These are phyloP conservation scores for Leccinum aurantiacum DNA, from an alignment of 768 basidiomycete species.

Conservation along the genomic window DNA sequence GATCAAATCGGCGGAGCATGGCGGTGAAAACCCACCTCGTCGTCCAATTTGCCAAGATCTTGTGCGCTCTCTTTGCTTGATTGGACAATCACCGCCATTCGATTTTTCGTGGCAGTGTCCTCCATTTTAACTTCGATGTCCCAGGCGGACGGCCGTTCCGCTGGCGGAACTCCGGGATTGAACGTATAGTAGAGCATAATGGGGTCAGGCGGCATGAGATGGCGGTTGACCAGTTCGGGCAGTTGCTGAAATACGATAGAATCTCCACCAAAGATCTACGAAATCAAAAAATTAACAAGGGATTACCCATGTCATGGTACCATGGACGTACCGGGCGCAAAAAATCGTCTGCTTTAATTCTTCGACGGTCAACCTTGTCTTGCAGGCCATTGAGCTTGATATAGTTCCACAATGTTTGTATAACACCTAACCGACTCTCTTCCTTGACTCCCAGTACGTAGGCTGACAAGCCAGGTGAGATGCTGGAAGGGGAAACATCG, in stretches of 20 bases:
- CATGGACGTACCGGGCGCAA: conserved; percentile 55
- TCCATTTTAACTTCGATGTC: conserved; percentile 90
- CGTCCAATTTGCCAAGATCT: conserved; percentile 73
- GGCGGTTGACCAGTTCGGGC: conserved; percentile 83
- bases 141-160: conserved; percentile 75
- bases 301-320: background rate
- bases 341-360: conserved; percentile 67
- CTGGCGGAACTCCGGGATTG: conserved; percentile 58
- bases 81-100: conserved; percentile 70
- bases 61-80: conserved; percentile 70
- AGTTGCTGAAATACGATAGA: conserved; percentile 73
- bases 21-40: conserved; percentile 60
- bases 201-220: conserved; percentile 74
- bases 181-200: conserved; percentile 75
- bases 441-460: conserved; percentile 77
- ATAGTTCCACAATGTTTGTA: conserved; percentile 89
- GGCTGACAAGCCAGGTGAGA: conserved; percentile 36
- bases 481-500: background rate
- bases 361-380: conserved; percentile 75
- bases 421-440: conserved; percentile 76
- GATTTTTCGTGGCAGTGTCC: conserved; percentile 68
- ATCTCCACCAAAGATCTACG: conserved; percentile 71
- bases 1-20: conserved; percentile 11
- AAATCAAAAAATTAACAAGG: background rate
- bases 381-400: conserved; percentile 83